Base-by-base conservation (phyloP, 108 stramenopile genomes). In the Parmales sp. region DNA sequence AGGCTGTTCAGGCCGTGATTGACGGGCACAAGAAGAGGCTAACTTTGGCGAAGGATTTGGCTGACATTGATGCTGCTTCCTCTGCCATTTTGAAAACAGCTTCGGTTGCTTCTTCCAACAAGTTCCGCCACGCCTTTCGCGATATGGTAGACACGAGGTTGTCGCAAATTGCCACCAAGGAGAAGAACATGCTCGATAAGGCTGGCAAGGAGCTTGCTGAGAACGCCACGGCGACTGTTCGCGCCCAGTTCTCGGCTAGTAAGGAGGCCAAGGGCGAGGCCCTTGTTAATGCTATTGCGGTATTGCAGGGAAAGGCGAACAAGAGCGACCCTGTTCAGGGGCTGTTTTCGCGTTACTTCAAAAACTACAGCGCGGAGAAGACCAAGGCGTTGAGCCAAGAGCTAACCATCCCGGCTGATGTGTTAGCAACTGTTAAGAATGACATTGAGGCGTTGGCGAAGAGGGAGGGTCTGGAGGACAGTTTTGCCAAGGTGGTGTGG, bases 21-120 rank as follows among this genome's bases (percentile, higher is more conserved):
- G 66, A 45, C 25, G 45, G 16, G n/a, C 66, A 67, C 66, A 43
- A 41, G 66, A 34, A 31, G 34, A 28, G 45, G 19, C 19, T 67
- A 11, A 34, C 45, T 31, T 13, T 48, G 19, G 16, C 37, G n/a
- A 34, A 43, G 44, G 66, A 67, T 31, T 8, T 67, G 25, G 29
- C 13, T 29, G 38, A 23, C 66, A 45, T 67, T 11, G 39, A 41
- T 1, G 50, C 2, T 29, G 22, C 22, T 5, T 29, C 8, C 13
- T 26, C 50, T 29, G 50, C 6, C 8, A 8, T 5, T 1, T 29
- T 51, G 9, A 29, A 0, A 11, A 5, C 9, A 8, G 28, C 9
- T 8, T 29, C 26, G 50, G 7, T 29, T 1, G 50, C 50, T 29
- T 29, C 26, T 26, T 29, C 22, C 11, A 23, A 29, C 13, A 8